Conservation (phyloP, 495 filamentous ascomycete species). For the Pseudevernia furfuracea region DNA sequence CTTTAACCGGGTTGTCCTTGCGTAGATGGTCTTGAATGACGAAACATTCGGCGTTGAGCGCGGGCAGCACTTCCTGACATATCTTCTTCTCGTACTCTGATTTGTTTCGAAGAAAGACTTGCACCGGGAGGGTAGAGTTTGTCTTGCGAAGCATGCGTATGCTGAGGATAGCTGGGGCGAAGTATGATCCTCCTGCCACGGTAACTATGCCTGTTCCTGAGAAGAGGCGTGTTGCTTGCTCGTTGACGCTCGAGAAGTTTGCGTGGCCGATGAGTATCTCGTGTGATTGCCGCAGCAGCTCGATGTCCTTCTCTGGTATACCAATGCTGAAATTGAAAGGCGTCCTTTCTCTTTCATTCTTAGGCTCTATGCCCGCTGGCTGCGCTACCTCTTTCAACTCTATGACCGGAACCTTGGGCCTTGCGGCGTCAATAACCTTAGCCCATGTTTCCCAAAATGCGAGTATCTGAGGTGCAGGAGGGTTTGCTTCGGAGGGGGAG, state of each 20-base stretch:
- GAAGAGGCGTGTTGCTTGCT: conserved; percentile 7
- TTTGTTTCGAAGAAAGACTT: conserved; percentile 48
- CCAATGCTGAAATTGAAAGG: conserved; percentile 10
- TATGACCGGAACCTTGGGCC: conserved; percentile 4
- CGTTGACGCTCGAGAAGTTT: conserved; percentile 7
- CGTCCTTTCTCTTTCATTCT: conserved; percentile 8
- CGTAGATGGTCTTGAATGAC: conserved; percentile 40
- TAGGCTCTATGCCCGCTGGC: conserved; percentile 3
- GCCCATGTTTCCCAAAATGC: conserved; percentile 13
- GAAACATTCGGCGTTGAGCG: conserved; percentile 46
- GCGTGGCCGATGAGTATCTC: background rate
- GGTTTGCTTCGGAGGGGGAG: conserved; percentile 3
- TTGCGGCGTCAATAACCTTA: conserved; percentile 6
- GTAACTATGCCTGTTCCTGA: conserved; percentile 43
- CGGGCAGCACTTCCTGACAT: conserved; percentile 45
- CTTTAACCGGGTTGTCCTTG: conserved; percentile 24
- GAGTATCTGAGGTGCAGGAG: conserved; percentile 12
- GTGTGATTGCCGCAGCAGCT: conserved; percentile 12
- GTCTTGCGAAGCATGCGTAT: conserved; percentile 52
- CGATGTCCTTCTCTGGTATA: conserved; percentile 10
- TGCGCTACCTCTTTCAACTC: background rate
- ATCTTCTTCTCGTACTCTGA: conserved; percentile 45
- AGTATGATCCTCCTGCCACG: conserved; percentile 40
- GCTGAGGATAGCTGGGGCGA: conserved; percentile 46
- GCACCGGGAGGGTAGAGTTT: conserved; percentile 50